phyloP scores from a whole-genome alignment of 176 grass and related monocot genomes.

The Cocos nucifera region DNA sequence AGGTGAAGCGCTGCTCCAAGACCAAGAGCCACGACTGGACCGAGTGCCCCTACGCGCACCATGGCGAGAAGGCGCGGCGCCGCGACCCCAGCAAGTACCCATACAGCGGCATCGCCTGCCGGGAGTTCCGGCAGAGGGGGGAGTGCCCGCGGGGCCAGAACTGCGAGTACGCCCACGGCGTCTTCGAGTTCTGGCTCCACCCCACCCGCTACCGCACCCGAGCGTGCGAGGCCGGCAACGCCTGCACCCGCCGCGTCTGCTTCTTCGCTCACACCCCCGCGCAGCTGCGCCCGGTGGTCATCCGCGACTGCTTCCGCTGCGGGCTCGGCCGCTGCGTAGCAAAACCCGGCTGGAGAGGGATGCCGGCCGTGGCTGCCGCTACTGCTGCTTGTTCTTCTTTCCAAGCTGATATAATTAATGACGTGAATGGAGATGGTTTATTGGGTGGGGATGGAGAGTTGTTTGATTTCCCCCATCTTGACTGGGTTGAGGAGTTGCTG shows the following conservation, averaged over 20 bases:
- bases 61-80: conserved; percentile 21
- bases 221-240: conserved; percentile 6
- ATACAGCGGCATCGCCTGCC: conserved; percentile 14
- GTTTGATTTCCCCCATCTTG: no score
- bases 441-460: no score
- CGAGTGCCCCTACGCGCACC: conserved; percentile 11
- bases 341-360: no score
- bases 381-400: no score
- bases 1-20: conserved; percentile 19
- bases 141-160: conserved; percentile 11
- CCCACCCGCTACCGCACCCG: conserved; percentile 21
- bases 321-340: background rate
- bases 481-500: no score
- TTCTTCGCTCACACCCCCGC: conserved; percentile 22
- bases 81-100: conserved; percentile 16
- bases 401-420: no score
- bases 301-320: background rate
- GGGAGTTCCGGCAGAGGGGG: conserved; percentile 17
- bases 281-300: conserved; percentile 12
- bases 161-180: conserved; percentile 26
- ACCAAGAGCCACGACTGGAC: conserved; percentile 13
- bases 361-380: no score
- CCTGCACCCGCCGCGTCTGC: conserved; percentile 15
- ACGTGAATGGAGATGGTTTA: no score
- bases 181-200: conserved; percentile 31